Base-by-base conservation (phyloP, 345 rosid genomes). In the Brassica incana region DNA sequence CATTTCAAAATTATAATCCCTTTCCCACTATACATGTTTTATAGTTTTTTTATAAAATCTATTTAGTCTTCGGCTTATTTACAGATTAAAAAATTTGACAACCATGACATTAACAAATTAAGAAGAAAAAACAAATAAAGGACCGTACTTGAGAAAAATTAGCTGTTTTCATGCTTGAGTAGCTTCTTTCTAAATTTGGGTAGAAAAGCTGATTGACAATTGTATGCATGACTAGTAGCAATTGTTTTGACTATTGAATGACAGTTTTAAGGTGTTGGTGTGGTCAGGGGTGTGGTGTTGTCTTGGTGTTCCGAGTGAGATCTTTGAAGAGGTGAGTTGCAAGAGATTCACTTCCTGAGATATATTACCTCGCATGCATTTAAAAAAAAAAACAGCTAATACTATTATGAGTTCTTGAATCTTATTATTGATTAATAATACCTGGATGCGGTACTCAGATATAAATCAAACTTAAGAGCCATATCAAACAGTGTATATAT, bases 241-340 rank as follows among this genome's bases (percentile, higher is more conserved):
- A n/a, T 14, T 68, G 67, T 69, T 80, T 69, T 70, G 64, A 80
- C 80, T 81, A 77, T 79, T 81, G 74, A 79, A 79, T 82, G 75
- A 81, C 87, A 84, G 90, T 85, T 77, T 74, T 77, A 30, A 77
- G 79, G 76, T 27, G 82, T 75, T 75, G 45, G 45, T 40, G 10
- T 85, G 83, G 80, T 30, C 73, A 40, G 71, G 66, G 77, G 85
- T 63, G 72, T 85, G 83, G 80, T 30, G 75, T 50, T 72, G 66
- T 80, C 77, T 81, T 71, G 84, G 59, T 69, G 81, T 76, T 81
- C 76, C 56, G 16, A 60, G 75, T 73, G 81, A 77, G 79, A 84
- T 78, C 80, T 76, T 5, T 82, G 68, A 72, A 50, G 65, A 66
- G 85, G 75, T 80, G 82, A 78, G 81, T 81, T 68, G 25, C 25